Percentiles rank a stretch among this genome's conserved stretches.
These are phyloP conservation scores for Pleurotus ostreatus DNA, from an alignment of 768 basidiomycete species.

Conservation along the genomic window DNA sequence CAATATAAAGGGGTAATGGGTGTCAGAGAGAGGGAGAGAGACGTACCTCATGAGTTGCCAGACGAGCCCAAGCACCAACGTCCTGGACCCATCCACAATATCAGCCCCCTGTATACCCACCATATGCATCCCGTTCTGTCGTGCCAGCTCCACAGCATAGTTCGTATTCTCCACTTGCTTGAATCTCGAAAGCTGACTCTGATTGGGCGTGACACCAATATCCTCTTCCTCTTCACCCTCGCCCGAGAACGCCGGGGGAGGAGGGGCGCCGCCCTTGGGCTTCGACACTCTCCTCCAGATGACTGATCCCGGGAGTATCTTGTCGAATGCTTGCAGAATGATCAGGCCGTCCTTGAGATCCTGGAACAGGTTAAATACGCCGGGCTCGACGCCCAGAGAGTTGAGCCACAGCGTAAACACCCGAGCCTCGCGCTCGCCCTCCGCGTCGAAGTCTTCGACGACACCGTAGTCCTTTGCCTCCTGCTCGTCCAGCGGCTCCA, in stretches of 20 bases:
- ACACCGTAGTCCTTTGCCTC: slow-evolving; percentile 88
- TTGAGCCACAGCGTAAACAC: slow-evolving; percentile 99
- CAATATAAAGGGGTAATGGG: background rate
- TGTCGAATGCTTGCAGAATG: slow-evolving; percentile 96
- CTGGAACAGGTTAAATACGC: slow-evolving; percentile 95
- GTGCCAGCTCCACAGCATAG: slow-evolving; percentile 89
- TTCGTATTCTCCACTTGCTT: slow-evolving; percentile 99
- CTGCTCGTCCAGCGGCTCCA: slow-evolving; percentile 90
- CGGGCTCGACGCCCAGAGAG: slow-evolving; percentile 93
- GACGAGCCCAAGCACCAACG: slow-evolving; percentile 90
- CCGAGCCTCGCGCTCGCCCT: slow-evolving; percentile 96
- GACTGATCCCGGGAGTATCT: slow-evolving; percentile 87
- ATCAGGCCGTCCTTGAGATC: slow-evolving; percentile 89
- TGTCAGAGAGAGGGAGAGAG: slow-evolving; percentile 6
- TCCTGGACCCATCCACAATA: slow-evolving; percentile 91
- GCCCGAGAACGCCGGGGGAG: slow-evolving; percentile 34
- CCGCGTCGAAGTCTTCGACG: slow-evolving; percentile 97
- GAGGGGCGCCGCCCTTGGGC: slow-evolving; percentile 65
- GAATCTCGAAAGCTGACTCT: slow-evolving; percentile 86
- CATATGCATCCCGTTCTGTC: slow-evolving; percentile 89
- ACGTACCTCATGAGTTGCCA: slow-evolving; percentile 95
- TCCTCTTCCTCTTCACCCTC: slow-evolving; percentile 72
- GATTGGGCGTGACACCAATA: slow-evolving; percentile 79
- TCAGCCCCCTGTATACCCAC: slow-evolving; percentile 98
- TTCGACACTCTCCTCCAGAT: slow-evolving; percentile 96